Conservation (phyloP, 169 alveolate species). For the Besnoitia besnoiti region DNA sequence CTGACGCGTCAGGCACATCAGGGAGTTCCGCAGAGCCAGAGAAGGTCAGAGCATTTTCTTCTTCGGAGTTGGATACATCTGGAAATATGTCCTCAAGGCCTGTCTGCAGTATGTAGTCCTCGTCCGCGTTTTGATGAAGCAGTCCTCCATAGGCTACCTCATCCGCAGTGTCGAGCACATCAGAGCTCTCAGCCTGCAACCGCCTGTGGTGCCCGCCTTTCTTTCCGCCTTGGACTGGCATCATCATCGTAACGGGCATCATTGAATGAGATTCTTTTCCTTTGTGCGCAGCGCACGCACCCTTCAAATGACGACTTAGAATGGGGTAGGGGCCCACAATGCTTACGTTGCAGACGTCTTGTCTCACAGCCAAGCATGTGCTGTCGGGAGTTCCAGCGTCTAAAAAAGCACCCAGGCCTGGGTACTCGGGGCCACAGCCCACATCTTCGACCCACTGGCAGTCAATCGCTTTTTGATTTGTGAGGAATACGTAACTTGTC, state of each 20-base stretch:
- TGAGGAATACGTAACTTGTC: constrained; percentile 23
- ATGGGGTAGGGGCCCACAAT: constrained; percentile 38
- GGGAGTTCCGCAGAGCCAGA: not conserved
- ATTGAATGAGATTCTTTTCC: constrained; percentile 12
- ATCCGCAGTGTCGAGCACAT: not conserved
- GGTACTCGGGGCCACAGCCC: constrained; percentile 35
- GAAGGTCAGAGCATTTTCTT: not conserved
- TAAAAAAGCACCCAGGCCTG: constrained; percentile 26
- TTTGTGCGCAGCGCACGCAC: constrained; percentile 18
- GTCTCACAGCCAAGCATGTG: constrained; percentile 36
- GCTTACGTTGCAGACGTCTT: constrained; percentile 38
- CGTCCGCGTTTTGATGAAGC: not conserved
- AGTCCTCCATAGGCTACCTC: not conserved
- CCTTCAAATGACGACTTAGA: constrained; percentile 35
- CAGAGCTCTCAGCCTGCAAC: not conserved
- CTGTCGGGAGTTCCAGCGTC: constrained; percentile 35
- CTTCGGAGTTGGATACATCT: not conserved
- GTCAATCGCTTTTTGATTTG: constrained; percentile 26
- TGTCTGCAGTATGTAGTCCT: not conserved
- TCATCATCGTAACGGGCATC: constrained; percentile 45
- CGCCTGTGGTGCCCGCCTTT: constrained; percentile 12
- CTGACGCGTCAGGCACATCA: not conserved
- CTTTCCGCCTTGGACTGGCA: constrained; percentile 31
- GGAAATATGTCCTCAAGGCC: not conserved
- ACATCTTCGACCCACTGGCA: constrained; percentile 44